These are phyloP conservation scores for Aegilops longissima DNA, from an alignment of 176 grass and related monocot species.

Conservation along the genomic window DNA sequence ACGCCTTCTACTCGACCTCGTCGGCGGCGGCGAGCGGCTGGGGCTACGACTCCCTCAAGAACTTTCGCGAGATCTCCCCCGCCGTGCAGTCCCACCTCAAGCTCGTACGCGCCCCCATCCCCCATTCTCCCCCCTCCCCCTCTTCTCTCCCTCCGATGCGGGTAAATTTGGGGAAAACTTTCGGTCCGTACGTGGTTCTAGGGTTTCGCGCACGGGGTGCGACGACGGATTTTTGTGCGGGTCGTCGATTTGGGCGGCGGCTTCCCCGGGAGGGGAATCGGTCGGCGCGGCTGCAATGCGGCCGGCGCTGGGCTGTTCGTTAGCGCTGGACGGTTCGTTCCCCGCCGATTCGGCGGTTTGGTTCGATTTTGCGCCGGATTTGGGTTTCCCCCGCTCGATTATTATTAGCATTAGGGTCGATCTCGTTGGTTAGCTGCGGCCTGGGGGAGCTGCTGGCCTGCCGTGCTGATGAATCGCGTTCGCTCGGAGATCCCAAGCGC, in stretches of 20 bases:
- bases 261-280: background rate
- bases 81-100: slow-evolving; percentile 82
- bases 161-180: background rate
- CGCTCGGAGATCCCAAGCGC: background rate
- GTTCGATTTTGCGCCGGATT: background rate
- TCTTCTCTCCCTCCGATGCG: background rate
- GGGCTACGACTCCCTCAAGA: slow-evolving; percentile 68
- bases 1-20: slow-evolving; percentile 46
- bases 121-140: background rate
- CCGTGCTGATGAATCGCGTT: background rate
- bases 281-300: background rate
- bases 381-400: background rate
- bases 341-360: background rate
- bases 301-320: background rate
- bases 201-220: background rate
- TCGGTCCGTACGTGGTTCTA: background rate
- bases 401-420: no score
- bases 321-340: background rate
- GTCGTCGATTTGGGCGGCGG: background rate
- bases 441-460: background rate
- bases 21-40: slow-evolving; percentile 28
- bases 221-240: background rate
- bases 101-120: slow-evolving; percentile 39
- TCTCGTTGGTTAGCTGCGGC: no score
- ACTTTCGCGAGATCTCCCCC: slow-evolving; percentile 70